Conservation (phyloP, 345 rosid species). For the Geranium rotundifolium region DNA sequence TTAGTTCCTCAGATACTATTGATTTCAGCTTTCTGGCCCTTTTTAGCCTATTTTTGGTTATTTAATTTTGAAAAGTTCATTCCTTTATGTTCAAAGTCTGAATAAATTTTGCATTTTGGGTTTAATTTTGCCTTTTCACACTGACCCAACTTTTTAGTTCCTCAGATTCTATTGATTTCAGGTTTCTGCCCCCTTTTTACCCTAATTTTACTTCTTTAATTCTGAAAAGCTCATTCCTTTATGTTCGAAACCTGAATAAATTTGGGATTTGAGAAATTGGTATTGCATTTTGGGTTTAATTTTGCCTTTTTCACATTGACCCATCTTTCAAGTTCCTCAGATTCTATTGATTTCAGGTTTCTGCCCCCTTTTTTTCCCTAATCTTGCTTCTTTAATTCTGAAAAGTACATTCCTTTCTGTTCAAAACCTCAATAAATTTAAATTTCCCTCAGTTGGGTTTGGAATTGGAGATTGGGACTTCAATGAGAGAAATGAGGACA, state of each 20-base stretch:
- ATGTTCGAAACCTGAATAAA: too few relatives aligned
- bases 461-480: constrained; percentile 3
- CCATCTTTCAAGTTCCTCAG: background rate
- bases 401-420: background rate
- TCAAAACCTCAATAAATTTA: background rate
- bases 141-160: background rate
- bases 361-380: background rate
- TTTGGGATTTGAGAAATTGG: background rate
- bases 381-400: background rate
- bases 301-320: background rate
- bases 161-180: background rate
- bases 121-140: too few relatives aligned
- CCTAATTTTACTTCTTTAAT: too few relatives aligned
- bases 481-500: constrained; percentile 47
- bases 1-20: background rate
- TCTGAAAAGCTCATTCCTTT: too few relatives aligned
- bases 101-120: constrained; percentile 1
- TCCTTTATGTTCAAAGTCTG: too few relatives aligned
- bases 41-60: too few relatives aligned
- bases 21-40: background rate
- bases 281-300: too few relatives aligned
- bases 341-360: background rate
- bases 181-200: background rate
- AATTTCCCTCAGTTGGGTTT: too few relatives aligned
- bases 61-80: too few relatives aligned